These are phyloP conservation scores for Solanum ossicruentum DNA, from an alignment of 257 asterid species.

Conservation along the genomic window DNA sequence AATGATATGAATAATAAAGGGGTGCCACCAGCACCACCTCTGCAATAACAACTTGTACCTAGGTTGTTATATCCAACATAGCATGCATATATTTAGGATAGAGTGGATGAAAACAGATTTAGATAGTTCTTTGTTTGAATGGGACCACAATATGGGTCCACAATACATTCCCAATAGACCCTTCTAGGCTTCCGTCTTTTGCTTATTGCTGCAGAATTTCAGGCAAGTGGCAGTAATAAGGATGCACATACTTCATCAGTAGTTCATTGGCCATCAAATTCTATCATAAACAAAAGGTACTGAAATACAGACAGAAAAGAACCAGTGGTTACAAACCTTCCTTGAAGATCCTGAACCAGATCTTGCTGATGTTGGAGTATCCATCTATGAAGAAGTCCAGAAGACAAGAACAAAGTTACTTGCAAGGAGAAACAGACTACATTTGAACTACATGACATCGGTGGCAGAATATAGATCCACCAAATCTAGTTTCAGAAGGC, in stretches of 20 bases:
- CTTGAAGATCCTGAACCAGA: conserved; percentile 82
- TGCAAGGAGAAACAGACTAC: not conserved
- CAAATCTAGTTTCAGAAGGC: not conserved
- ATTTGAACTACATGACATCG: not conserved
- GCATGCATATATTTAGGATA: not conserved
- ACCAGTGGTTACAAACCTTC: conserved; percentile 41
- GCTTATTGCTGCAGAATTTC: not conserved
- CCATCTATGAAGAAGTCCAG: conserved; percentile 29
- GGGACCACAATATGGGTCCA: not conserved
- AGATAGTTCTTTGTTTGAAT: not conserved
- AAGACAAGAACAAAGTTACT: conserved; percentile 9
- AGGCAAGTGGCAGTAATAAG: not conserved
- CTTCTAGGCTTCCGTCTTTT: not conserved
- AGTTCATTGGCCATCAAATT: not conserved
- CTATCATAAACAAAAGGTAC: not conserved
- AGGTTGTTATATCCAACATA: not conserved
- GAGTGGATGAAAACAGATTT: not conserved
- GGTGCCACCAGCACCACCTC: no score
- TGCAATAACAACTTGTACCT: no score
- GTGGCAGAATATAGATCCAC: not conserved
- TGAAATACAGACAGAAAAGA: not conserved
- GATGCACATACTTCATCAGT: not conserved
- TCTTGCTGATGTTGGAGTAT: conserved; percentile 55
- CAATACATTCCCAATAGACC: not conserved
- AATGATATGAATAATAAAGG: no score